Conservation (phyloP, 176 grass and related monocot species). For the Bromus sterilis region DNA sequence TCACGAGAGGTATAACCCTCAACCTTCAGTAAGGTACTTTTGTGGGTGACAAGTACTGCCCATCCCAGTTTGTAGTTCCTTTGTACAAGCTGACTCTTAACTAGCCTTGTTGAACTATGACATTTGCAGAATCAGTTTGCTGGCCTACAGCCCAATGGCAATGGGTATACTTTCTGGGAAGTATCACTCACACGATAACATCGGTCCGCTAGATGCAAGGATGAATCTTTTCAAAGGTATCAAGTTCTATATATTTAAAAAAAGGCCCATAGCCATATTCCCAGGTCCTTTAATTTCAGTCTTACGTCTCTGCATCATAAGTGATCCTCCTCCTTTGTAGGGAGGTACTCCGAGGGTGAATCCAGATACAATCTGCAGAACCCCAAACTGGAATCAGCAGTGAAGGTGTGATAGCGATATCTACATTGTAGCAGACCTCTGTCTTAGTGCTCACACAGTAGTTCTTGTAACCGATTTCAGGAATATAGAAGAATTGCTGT, state of each 20-base stretch:
- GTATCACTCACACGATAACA: conserved; percentile 39
- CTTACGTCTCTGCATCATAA: not conserved
- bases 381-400: conserved; percentile 39
- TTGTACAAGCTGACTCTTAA: not conserved
- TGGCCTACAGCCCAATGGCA: conserved; percentile 94
- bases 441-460: not conserved
- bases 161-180: conserved; percentile 97
- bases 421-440: not conserved
- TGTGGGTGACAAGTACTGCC: not conserved
- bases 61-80: not conserved
- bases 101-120: not conserved
- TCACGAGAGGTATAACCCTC: conserved; percentile 49
- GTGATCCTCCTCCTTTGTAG: conserved; percentile 29
- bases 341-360: conserved; percentile 88
- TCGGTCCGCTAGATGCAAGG: conserved; percentile 49
- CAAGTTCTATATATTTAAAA: not conserved
- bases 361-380: conserved; percentile 81
- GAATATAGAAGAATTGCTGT: conserved; percentile 53
- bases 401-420: conserved; percentile 39
- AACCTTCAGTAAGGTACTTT: not conserved
- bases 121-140: conserved; percentile 56
- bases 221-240: conserved; percentile 89
- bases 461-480: conserved; percentile 32
- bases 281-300: not conserved
- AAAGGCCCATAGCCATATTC: not conserved